phyloP scores from a whole-genome alignment of 2,329 filamentous ascomycete species.

The Cryphonectria radicalis region DNA sequence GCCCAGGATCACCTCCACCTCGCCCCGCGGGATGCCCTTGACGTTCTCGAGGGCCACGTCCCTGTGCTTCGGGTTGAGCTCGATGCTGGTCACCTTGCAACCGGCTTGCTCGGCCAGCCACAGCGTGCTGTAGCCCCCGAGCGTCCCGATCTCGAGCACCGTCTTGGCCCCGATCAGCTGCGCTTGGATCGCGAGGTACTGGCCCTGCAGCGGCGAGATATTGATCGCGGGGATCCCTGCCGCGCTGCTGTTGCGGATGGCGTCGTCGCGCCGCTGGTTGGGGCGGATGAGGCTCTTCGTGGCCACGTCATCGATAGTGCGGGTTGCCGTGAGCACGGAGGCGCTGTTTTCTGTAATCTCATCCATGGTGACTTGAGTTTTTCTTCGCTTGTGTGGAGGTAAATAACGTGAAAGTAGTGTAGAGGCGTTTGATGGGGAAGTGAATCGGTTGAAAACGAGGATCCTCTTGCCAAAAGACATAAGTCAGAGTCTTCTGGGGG shows the following conservation, averaged over 20 bases:
- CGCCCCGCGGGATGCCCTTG: constrained; percentile 41
- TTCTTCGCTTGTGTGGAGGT: not conserved
- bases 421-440: too few species aligned
- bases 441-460: too few species aligned
- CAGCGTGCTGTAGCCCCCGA: constrained; percentile 59
- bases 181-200: constrained; percentile 45
- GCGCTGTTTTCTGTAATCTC: not conserved
- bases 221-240: constrained; percentile 44
- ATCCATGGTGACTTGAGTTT: not conserved
- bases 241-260: constrained; percentile 38
- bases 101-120: constrained; percentile 50
- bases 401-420: not conserved
- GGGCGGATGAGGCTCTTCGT: constrained; percentile 30
- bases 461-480: not conserved
- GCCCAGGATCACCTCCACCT: constrained; percentile 50
- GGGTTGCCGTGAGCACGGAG: not conserved
- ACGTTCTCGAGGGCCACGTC: constrained; percentile 51
- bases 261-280: constrained; percentile 36
- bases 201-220: constrained; percentile 42
- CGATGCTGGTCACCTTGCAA: constrained; percentile 54
- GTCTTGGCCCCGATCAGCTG: constrained; percentile 41
- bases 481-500: not conserved
- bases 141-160: constrained; percentile 58
- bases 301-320: constrained; percentile 28
- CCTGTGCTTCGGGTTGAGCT: constrained; percentile 50